These are phyloP conservation scores for Diversispora eburnea DNA, from an alignment of 192 early-diverging fungal species.

Conservation along the genomic window DNA sequence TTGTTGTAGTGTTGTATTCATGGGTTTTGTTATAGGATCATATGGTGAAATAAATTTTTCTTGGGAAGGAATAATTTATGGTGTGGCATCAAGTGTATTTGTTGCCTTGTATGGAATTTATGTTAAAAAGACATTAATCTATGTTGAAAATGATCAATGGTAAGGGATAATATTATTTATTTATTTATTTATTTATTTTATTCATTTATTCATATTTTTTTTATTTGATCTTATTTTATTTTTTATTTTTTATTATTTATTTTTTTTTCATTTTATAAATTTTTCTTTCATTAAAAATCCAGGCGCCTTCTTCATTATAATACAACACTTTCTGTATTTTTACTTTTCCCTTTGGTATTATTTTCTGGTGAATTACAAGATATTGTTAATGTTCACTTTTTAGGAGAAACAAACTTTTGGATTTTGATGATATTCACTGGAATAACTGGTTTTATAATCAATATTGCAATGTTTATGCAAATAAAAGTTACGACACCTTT, in stretches of 20 bases:
- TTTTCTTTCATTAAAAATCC: neutral
- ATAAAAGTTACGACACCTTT: slow-evolving; percentile 66
- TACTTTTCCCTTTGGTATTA: slow-evolving; percentile 54
- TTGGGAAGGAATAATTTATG: slow-evolving; percentile 58
- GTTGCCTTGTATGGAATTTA: slow-evolving; percentile 69
- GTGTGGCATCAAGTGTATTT: slow-evolving; percentile 61
- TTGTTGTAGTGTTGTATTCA: slow-evolving; percentile 56
- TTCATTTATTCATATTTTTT: neutral
- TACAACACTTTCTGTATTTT: slow-evolving; percentile 56
- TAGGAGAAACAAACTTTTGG: slow-evolving; percentile 53
- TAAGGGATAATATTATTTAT: slow-evolving; percentile 14
- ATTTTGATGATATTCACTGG: slow-evolving; percentile 59
- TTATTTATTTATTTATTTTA: neutral
- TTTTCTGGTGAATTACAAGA: slow-evolving; percentile 56
- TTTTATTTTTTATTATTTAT: no score
- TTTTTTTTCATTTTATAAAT: no score
- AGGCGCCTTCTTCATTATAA: slow-evolving; percentile 65
- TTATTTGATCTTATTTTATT: no score
- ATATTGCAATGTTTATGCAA: slow-evolving; percentile 68
- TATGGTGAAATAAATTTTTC: slow-evolving; percentile 67
- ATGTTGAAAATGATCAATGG: slow-evolving; percentile 69
- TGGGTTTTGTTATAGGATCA: slow-evolving; percentile 62
- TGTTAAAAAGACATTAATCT: slow-evolving; percentile 58
- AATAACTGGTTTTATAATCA: slow-evolving; percentile 61
- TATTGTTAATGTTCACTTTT: slow-evolving; percentile 49